Conservation (phyloP, 2,329 filamentous ascomycete genomes). For the Fusarium falciforme region DNA sequence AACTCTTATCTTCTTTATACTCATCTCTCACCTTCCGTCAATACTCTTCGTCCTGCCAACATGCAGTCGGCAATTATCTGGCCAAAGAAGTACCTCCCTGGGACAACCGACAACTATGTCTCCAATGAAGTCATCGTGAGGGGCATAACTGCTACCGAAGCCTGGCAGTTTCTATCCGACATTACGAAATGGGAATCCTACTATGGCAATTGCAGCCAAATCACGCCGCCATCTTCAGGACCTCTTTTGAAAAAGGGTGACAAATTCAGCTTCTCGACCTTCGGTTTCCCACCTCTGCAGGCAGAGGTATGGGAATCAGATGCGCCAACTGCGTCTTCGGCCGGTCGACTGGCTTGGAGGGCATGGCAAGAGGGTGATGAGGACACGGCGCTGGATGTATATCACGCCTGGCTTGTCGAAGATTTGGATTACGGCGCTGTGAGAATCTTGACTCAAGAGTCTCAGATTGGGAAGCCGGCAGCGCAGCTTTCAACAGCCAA, state of each 20-base stretch:
- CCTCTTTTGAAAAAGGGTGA: constrained; percentile 39
- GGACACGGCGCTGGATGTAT: constrained; percentile 34
- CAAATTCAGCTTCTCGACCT: constrained; percentile 45
- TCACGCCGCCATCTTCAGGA: constrained; percentile 41
- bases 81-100: constrained; percentile 43
- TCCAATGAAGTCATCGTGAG: constrained; percentile 45
- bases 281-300: constrained; percentile 37
- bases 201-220: constrained; percentile 36
- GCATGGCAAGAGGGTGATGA: constrained; percentile 33
- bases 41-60: neutral
- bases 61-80: constrained; percentile 33
- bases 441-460: constrained; percentile 46
- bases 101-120: constrained; percentile 46
- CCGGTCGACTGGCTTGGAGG: constrained; percentile 43
- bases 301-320: constrained; percentile 28
- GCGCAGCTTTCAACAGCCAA: constrained; percentile 30
- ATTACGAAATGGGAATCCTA: constrained; percentile 45
- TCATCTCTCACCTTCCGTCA: neutral
- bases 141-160: constrained; percentile 40
- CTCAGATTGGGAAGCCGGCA: constrained; percentile 43
- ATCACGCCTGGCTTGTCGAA: constrained; percentile 47
- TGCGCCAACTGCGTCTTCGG: constrained; percentile 16
- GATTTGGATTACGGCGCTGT: constrained; percentile 43
- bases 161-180: constrained; percentile 42
- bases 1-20: neutral